These are phyloP conservation scores for Penicillium silybi DNA, from an alignment of 495 filamentous ascomycete genomes.

Conservation along the genomic window DNA sequence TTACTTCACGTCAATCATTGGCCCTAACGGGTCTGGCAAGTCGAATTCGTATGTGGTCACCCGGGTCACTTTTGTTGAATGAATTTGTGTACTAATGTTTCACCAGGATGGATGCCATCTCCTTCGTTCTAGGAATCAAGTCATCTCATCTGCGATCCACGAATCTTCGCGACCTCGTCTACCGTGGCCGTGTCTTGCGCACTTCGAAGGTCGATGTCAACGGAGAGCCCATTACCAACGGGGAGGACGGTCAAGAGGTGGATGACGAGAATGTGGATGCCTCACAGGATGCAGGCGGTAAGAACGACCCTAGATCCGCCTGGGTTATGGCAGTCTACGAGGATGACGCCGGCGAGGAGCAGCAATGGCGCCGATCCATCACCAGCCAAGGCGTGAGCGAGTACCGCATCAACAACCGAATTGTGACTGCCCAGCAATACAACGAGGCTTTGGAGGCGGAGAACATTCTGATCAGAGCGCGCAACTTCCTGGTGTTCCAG, in stretches of 20 bases:
- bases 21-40: conserved; percentile 98
- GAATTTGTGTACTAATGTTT: conserved; percentile 17
- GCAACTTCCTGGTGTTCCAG: conserved; percentile 98
- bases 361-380: conserved; percentile 92
- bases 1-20: conserved; percentile 99
- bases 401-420: conserved; percentile 90
- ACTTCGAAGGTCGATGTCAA: conserved; percentile 90
- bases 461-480: conserved; percentile 95
- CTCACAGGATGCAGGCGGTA: conserved; percentile 49
- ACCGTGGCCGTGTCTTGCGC: conserved; percentile 89
- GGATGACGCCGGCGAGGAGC: conserved; percentile 93
- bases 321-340: conserved; percentile 99
- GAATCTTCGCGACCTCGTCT: conserved; percentile 93
- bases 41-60: conserved; percentile 85
- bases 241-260: conserved; percentile 45
- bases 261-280: conserved; percentile 32
- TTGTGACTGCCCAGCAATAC: conserved; percentile 87
- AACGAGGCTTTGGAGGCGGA: conserved; percentile 89
- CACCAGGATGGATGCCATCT: conserved; percentile 95
- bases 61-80: background rate
- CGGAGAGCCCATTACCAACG: conserved; percentile 62
- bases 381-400: conserved; percentile 86
- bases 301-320: conserved; percentile 80
- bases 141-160: conserved; percentile 93
- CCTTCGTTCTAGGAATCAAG: conserved; percentile 97